A percentile compares a stretch with the other conserved stretches of the same genome.
Conservation (phyloP, 768 basidiomycete species). For the Suillus hirtellus region DNA sequence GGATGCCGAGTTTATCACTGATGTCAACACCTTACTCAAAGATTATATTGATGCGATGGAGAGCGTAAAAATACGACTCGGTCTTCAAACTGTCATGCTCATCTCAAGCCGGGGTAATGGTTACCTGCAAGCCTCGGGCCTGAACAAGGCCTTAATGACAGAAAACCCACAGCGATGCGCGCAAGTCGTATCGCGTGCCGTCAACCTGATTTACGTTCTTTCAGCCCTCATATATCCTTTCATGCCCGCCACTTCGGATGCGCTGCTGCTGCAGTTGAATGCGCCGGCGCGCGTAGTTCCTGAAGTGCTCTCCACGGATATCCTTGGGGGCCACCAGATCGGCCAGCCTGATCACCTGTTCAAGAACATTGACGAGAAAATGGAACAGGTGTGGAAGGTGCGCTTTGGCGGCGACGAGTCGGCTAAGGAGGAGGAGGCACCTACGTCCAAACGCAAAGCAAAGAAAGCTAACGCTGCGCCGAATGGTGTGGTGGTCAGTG, state of each 20-base stretch:
- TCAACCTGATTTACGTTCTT: conserved; percentile 91
- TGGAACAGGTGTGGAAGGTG: conserved; percentile 77
- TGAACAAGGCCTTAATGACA: conserved; percentile 86
- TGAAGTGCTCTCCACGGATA: conserved; percentile 69
- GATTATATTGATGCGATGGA: conserved; percentile 91
- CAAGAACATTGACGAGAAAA: conserved; percentile 89
- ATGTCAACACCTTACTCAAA: conserved; percentile 75
- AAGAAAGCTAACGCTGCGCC: conserved; percentile 57
- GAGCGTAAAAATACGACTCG: conserved; percentile 82
- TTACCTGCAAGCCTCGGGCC: conserved; percentile 90
- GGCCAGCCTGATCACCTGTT: conserved; percentile 90
- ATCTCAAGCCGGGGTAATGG: conserved; percentile 88
- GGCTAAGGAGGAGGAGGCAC: conserved; percentile 40
- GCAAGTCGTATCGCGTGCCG: conserved; percentile 83
- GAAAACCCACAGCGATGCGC: conserved; percentile 84
- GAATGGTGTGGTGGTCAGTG: conserved; percentile 36
- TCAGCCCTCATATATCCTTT: conserved; percentile 88
- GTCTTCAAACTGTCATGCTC: conserved; percentile 86
- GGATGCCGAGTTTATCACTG: conserved; percentile 75
- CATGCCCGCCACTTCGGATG: conserved; percentile 88
- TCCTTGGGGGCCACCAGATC: conserved; percentile 83
- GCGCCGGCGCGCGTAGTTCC: conserved; percentile 85
- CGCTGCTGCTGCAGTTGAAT: conserved; percentile 85
- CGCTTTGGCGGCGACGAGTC: conserved; percentile 72
- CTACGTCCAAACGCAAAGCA: conserved; percentile 50